Percentiles rank a stretch among this genome's conserved stretches.
Conservation (phyloP, 805 yeast species). For the Kuraishia floccosa region DNA sequence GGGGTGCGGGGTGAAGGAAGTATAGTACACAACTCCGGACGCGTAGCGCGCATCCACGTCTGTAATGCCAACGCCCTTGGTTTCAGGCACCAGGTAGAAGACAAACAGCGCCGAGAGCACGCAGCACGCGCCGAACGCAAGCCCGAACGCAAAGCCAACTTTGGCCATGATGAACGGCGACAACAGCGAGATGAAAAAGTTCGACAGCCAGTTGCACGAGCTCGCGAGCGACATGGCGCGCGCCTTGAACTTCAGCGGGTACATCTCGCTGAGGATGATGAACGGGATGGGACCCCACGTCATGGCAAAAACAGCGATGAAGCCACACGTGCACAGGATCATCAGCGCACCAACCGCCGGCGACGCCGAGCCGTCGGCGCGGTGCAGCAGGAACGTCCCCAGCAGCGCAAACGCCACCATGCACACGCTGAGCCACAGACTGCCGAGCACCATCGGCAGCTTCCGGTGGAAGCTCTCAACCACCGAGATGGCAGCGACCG, state of each 20-base stretch:
- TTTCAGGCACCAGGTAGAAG: slow-evolving; percentile 19
- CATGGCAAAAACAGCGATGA: slow-evolving; percentile 52
- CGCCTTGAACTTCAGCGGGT: slow-evolving; percentile 49
- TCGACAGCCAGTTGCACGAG: slow-evolving; percentile 52
- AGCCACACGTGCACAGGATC: slow-evolving; percentile 49
- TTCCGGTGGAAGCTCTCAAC: slow-evolving; percentile 40
- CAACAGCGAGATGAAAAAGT: slow-evolving; percentile 52
- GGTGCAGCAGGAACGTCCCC: slow-evolving; percentile 28
- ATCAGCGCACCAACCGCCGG: slow-evolving; percentile 37
- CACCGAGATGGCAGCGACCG: slow-evolving; percentile 32
- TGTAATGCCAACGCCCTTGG: slow-evolving; percentile 11
- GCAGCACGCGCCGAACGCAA: slow-evolving; percentile 27
- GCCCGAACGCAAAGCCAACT: slow-evolving; percentile 61
- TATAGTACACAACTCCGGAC: too few relatives aligned
- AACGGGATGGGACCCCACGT: slow-evolving; percentile 72
- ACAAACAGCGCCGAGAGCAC: slow-evolving; percentile 13
- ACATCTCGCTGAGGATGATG: slow-evolving; percentile 53
- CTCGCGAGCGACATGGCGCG: slow-evolving; percentile 45
- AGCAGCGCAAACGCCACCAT: slow-evolving; percentile 47
- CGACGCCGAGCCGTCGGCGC: slow-evolving; percentile 15
- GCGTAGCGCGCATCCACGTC: slow-evolving; percentile 9
- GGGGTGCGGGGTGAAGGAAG: too few relatives aligned
- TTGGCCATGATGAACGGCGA: slow-evolving; percentile 55
- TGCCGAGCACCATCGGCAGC: slow-evolving; percentile 33
- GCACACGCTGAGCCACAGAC: slow-evolving; percentile 33